These are phyloP conservation scores for Nigrospora sphaerica DNA, from an alignment of 2,329 filamentous ascomycete genomes.

Conservation along the genomic window DNA sequence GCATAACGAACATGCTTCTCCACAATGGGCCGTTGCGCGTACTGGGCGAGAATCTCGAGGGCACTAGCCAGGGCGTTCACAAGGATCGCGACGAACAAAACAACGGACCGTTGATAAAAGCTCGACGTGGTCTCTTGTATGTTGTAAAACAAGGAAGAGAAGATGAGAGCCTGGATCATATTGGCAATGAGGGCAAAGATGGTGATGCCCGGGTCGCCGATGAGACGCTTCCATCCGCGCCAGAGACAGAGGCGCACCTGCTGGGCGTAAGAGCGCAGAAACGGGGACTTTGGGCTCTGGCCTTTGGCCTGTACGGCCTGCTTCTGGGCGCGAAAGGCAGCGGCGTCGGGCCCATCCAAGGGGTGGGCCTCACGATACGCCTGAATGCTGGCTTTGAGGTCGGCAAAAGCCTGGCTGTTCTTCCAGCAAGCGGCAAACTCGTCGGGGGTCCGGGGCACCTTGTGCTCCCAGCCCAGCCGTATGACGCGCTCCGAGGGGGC, in stretches of 20 bases:
- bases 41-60: constrained; percentile 41
- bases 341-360: constrained; percentile 28
- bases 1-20: constrained; percentile 37
- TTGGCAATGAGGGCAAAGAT: constrained; percentile 39
- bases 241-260: constrained; percentile 12
- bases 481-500: constrained; percentile 53
- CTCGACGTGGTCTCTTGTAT: constrained; percentile 39
- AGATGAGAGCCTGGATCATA: constrained; percentile 50
- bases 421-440: constrained; percentile 53
- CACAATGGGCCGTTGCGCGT: constrained; percentile 36
- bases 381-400: constrained; percentile 39
- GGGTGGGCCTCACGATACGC: constrained; percentile 39
- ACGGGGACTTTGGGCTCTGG: constrained; percentile 47
- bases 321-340: constrained; percentile 33
- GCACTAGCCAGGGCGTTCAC: constrained; percentile 53
- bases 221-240: constrained; percentile 38
- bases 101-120: constrained; percentile 47
- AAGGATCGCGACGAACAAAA: constrained; percentile 54
- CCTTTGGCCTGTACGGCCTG: constrained; percentile 43
- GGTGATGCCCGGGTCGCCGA: constrained; percentile 45
- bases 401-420: constrained; percentile 33
- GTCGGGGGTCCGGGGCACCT: constrained; percentile 60
- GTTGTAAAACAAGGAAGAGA: constrained; percentile 54
- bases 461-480: constrained; percentile 49
- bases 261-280: constrained; percentile 42